A percentile compares a stretch with the other conserved stretches of the same genome.
phyloP scores from a whole-genome alignment of 2,329 filamentous ascomycete species.

The Parastagonospora nodorum region DNA sequence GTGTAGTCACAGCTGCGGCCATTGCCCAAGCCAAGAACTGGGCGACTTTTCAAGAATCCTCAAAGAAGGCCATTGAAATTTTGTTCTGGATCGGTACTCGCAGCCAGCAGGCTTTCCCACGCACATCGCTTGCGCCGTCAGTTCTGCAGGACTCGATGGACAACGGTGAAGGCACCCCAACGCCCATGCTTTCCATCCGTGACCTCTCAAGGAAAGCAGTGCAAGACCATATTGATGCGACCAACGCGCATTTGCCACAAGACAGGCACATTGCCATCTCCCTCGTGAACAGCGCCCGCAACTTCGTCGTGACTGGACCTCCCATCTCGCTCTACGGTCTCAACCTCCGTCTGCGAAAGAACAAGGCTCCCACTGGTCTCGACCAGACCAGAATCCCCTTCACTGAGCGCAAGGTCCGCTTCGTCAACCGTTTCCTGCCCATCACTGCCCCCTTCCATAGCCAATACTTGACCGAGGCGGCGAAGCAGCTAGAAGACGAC shows the following conservation, averaged over 20 bases:
- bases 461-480: slow-evolving; percentile 84
- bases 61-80: slow-evolving; percentile 81
- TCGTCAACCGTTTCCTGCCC: slow-evolving; percentile 94
- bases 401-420: slow-evolving; percentile 94
- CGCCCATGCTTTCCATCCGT: slow-evolving; percentile 96
- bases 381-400: slow-evolving; percentile 94
- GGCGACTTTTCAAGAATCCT: slow-evolving; percentile 85
- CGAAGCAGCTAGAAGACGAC: slow-evolving; percentile 82
- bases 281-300: slow-evolving; percentile 93
- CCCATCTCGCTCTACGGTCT: slow-evolving; percentile 96
- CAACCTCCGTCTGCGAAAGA: slow-evolving; percentile 91
- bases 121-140: slow-evolving; percentile 88
- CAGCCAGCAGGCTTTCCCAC: slow-evolving; percentile 95
- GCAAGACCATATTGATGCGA: slow-evolving; percentile 94
- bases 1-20: slow-evolving; percentile 89
- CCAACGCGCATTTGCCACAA: slow-evolving; percentile 91
- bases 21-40: slow-evolving; percentile 90
- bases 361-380: slow-evolving; percentile 95
- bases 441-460: slow-evolving; percentile 99
- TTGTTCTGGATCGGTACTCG: slow-evolving; percentile 98
- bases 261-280: slow-evolving; percentile 96
- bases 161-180: slow-evolving; percentile 91
- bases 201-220: slow-evolving; percentile 87
- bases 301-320: slow-evolving; percentile 94
- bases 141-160: slow-evolving; percentile 92